Evolutionary conservation across 1,284 basidiomycete genomes (phyloP).

Genomic region (Irpex rosettiformis): DNA sequence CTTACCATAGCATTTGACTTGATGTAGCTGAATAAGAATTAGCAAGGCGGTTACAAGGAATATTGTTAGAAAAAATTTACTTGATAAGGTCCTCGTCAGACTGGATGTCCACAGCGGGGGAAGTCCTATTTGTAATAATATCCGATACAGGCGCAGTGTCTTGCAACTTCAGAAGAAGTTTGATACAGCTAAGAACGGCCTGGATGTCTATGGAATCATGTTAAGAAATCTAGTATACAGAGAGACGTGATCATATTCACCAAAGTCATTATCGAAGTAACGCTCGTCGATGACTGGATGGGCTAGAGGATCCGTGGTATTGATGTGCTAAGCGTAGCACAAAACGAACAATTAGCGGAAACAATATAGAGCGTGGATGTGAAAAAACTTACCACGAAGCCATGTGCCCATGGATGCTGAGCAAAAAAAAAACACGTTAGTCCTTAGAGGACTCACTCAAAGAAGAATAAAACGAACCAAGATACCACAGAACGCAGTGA

Average conservation of each 20-base stretch:
- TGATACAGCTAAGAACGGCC: not conserved
- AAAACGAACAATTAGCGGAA: too few relatives aligned
- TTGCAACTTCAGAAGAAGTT: not conserved
- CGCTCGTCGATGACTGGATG: slow-evolving; percentile 6
- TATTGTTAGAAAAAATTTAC: not conserved
- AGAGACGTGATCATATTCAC: not conserved
- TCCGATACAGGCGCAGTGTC: not conserved
- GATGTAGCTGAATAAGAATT: slow-evolving; percentile 4
- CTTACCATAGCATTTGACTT: not conserved
- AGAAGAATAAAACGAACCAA: not conserved
- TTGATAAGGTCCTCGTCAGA: slow-evolving; percentile 6
- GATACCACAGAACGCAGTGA: slow-evolving; percentile 4
- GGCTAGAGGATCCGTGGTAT: slow-evolving; percentile 2
- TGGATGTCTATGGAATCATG: not conserved
- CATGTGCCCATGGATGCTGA: slow-evolving; percentile 12
- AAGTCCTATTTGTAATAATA: not conserved
- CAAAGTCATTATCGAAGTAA: slow-evolving; percentile 7
- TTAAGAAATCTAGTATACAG: not conserved
- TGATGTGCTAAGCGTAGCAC: slow-evolving; percentile 13
- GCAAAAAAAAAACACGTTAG: not conserved
- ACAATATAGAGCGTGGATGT: not conserved
- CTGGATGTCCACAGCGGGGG: not conserved
- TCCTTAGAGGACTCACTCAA: not conserved
- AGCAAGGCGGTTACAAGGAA: not conserved
- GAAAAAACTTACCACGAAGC: slow-evolving; percentile 6